These are phyloP conservation scores for Heritiera littoralis DNA, from an alignment of 345 rosid genomes.

Conservation along the genomic window DNA sequence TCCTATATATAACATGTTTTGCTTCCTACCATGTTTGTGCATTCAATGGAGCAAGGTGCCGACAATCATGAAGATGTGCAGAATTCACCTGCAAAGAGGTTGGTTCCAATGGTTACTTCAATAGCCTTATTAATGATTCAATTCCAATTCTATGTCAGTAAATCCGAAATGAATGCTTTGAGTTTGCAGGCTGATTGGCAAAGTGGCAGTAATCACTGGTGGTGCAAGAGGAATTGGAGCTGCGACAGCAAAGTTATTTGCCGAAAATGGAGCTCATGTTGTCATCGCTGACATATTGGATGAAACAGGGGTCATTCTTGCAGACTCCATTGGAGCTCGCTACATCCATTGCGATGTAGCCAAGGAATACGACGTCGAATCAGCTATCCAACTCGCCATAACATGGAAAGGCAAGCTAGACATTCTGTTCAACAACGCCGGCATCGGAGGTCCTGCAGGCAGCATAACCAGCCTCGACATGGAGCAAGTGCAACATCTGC, in stretches of 20 bases:
- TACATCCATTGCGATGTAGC: slow-evolving; percentile 77
- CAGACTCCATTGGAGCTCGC: slow-evolving; percentile 59
- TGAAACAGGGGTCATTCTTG: slow-evolving; percentile 48
- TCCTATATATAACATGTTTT: slow-evolving; percentile 12
- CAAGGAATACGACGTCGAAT: slow-evolving; percentile 63
- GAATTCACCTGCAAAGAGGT: slow-evolving; percentile 11
- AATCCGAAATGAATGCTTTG: not conserved
- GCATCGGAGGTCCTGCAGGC: slow-evolving; percentile 47
- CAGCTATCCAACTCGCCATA: slow-evolving; percentile 55
- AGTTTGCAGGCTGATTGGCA: slow-evolving; percentile 44
- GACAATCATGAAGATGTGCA: slow-evolving; percentile 4
- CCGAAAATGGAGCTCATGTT: slow-evolving; percentile 67
- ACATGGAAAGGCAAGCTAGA: slow-evolving; percentile 54
- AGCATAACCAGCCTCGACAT: slow-evolving; percentile 59
- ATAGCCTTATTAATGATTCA: too few species aligned
- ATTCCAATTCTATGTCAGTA: too few species aligned
- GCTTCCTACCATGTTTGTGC: not conserved
- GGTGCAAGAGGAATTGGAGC: slow-evolving; percentile 94
- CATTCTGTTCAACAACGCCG: slow-evolving; percentile 52
- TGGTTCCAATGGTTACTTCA: not conserved
- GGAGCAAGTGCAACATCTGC: slow-evolving; percentile 41
- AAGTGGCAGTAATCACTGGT: slow-evolving; percentile 77
- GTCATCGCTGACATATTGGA: slow-evolving; percentile 74
- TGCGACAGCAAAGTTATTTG: slow-evolving; percentile 65
- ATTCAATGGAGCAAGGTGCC: slow-evolving; percentile 1